Percentiles rank a stretch among this genome's conserved stretches.
Evolutionary conservation across 2,329 filamentous ascomycete genomes (phyloP).

Genomic region (Fusarium albosuccineum): DNA sequence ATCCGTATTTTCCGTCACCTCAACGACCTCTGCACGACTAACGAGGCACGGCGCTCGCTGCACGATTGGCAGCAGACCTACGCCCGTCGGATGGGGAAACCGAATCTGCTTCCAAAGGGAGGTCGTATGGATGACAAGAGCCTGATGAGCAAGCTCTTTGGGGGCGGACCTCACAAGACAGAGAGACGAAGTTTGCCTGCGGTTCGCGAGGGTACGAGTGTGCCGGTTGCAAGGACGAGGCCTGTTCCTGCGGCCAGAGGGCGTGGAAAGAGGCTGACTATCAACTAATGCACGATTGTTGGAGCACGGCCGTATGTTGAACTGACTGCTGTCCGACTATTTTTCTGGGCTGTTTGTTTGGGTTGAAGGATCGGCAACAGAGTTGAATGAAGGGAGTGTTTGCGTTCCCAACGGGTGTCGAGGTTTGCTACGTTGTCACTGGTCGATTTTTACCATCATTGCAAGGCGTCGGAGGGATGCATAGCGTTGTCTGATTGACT

Average conservation of each 20-base stretch:
- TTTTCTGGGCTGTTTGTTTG: constrained; percentile 4
- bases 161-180: constrained; percentile 30
- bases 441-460: constrained; percentile 16
- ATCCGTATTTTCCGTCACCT: constrained; percentile 62
- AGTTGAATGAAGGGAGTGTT: constrained; percentile 13
- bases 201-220: constrained; percentile 16
- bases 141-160: constrained; percentile 48
- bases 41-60: constrained; percentile 62
- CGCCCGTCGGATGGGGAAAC: constrained; percentile 56
- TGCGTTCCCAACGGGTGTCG: constrained; percentile 13
- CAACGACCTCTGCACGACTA: constrained; percentile 60
- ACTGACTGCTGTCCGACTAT: not conserved
- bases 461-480: not conserved
- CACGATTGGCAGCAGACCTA: constrained; percentile 64
- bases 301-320: not conserved
- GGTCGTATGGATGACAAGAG: constrained; percentile 49
- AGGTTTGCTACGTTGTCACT: constrained; percentile 8
- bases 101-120: constrained; percentile 56
- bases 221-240: constrained; percentile 19
- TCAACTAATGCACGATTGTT: constrained; percentile 23
- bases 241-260: not conserved
- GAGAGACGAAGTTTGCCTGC: constrained; percentile 41
- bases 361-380: constrained; percentile 13
- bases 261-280: constrained; percentile 33
- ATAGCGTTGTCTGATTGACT: constrained; percentile 2